Evolutionary conservation across 2,329 filamentous ascomycete species (phyloP).

Genomic region (Colletotrichum scovillei): DNA sequence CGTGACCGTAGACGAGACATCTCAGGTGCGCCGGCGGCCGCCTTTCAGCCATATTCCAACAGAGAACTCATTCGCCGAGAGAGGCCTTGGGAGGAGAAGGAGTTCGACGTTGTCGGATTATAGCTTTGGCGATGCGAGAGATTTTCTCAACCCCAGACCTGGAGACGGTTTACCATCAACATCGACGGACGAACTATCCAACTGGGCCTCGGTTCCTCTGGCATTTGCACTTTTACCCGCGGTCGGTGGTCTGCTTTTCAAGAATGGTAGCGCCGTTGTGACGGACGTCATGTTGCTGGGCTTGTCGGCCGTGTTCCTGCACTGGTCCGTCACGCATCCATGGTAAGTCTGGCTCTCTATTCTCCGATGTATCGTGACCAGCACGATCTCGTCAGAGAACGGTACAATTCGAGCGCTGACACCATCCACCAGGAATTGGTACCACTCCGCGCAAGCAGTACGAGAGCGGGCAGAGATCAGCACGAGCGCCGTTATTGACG

Average conservation of each 20-base stretch:
- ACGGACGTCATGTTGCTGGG: conserved; percentile 87
- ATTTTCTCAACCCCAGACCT: conserved; percentile 70
- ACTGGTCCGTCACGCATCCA: conserved; percentile 91
- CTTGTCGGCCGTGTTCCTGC: conserved; percentile 85
- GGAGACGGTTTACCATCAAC: conserved; percentile 17
- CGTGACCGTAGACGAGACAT: conserved; percentile 51
- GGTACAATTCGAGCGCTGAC: conserved; percentile 29
- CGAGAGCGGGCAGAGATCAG: conserved; percentile 62
- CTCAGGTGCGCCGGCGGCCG: conserved; percentile 39
- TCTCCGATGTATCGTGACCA: background rate
- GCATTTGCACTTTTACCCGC: conserved; percentile 88
- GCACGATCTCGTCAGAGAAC: background rate
- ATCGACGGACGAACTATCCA: conserved; percentile 53
- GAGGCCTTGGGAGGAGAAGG: conserved; percentile 61
- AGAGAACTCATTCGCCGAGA: conserved; percentile 42
- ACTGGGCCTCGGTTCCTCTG: conserved; percentile 84
- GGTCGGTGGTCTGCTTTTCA: conserved; percentile 84
- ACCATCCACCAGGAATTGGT: conserved; percentile 71
- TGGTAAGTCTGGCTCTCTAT: conserved; percentile 69
- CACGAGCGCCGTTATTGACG: conserved; percentile 54
- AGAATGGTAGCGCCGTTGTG: conserved; percentile 83
- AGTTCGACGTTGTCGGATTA: conserved; percentile 85
- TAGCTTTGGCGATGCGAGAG: conserved; percentile 76
- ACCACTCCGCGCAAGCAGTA: conserved; percentile 75
- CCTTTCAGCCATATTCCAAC: conserved; percentile 38